Conservation (phyloP, 257 asterid genomes). For the Paulownia fortunei region DNA sequence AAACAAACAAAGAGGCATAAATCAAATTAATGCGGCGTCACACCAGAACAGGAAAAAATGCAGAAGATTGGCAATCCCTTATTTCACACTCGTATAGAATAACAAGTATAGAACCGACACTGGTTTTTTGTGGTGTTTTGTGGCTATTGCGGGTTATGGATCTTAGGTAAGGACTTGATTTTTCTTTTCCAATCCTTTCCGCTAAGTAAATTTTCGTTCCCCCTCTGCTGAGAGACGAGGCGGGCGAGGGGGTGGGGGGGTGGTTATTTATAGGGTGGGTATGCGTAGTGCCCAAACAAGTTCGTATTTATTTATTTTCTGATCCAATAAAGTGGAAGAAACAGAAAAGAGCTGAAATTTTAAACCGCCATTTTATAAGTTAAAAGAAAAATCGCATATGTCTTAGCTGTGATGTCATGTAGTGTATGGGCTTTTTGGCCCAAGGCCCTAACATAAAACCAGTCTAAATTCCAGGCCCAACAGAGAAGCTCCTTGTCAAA, state of each 20-base stretch:
- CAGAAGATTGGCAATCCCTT: constrained; percentile 1
- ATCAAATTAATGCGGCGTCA: too few relatives aligned
- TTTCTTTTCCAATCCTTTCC: background rate
- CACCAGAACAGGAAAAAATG: background rate
- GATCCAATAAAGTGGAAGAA: background rate
- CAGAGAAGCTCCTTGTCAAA: too few relatives aligned
- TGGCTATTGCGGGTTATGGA: background rate
- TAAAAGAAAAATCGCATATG: too few relatives aligned
- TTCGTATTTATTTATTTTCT: background rate
- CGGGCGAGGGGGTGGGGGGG: too few relatives aligned
- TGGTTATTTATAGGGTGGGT: constrained; percentile 15
- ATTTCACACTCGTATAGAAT: background rate
- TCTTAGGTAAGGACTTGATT: background rate
- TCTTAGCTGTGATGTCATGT: too few relatives aligned
- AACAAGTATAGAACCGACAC: background rate
- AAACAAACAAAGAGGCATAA: too few relatives aligned
- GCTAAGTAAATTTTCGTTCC: too few relatives aligned
- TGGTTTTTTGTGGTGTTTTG: background rate
- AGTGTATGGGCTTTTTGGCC: too few relatives aligned
- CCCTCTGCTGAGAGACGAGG: too few relatives aligned
- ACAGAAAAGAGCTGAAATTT: background rate
- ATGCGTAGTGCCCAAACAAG: constrained; percentile 34
- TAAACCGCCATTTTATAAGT: too few relatives aligned
- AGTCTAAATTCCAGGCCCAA: too few relatives aligned
- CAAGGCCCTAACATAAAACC: too few relatives aligned